phyloP scores from a whole-genome alignment of 164 flowering plant species.

The Piper betle region DNA sequence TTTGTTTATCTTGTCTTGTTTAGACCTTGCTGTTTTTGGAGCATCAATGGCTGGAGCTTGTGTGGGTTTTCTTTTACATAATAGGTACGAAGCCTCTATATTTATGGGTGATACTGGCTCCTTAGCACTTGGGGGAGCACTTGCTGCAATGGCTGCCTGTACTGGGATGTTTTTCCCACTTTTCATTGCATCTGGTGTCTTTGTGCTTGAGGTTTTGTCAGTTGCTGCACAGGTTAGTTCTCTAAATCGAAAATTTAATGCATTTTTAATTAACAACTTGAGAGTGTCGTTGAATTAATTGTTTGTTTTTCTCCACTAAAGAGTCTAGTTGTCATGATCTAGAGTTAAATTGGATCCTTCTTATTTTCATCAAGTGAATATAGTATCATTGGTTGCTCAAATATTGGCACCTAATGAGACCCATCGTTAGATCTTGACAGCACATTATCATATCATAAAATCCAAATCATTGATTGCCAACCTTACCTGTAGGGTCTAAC shows the following conservation, averaged over 20 bases:
- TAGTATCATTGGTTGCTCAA: no score
- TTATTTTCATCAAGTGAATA: no score
- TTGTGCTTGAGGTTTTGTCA: slow-evolving; percentile 55
- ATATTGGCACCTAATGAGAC: no score
- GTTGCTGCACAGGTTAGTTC: slow-evolving; percentile 46
- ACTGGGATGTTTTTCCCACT: slow-evolving; percentile 94
- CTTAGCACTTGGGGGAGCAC: slow-evolving; percentile 77
- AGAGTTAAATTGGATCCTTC: no score
- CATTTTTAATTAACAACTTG: not conserved
- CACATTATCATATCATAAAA: no score
- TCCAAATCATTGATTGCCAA: no score
- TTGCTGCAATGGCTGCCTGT: slow-evolving; percentile 94
- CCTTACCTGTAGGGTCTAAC: no score
- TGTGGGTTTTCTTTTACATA: slow-evolving; percentile 81
- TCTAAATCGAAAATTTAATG: not conserved
- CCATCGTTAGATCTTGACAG: no score
- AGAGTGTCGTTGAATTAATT: not conserved
- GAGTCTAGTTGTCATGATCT: not conserved
- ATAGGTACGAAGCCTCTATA: slow-evolving; percentile 79
- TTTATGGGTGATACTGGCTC: slow-evolving; percentile 92
- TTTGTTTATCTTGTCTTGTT: not conserved
- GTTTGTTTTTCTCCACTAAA: not conserved
- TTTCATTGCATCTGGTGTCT: slow-evolving; percentile 67
- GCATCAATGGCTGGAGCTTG: slow-evolving; percentile 97
- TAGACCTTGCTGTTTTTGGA: slow-evolving; percentile 83